Percentiles rank a stretch among this genome's conserved stretches.
Evolutionary conservation across 2,329 filamentous ascomycete species (phyloP).

Genomic region (Colletotrichum agaves): DNA sequence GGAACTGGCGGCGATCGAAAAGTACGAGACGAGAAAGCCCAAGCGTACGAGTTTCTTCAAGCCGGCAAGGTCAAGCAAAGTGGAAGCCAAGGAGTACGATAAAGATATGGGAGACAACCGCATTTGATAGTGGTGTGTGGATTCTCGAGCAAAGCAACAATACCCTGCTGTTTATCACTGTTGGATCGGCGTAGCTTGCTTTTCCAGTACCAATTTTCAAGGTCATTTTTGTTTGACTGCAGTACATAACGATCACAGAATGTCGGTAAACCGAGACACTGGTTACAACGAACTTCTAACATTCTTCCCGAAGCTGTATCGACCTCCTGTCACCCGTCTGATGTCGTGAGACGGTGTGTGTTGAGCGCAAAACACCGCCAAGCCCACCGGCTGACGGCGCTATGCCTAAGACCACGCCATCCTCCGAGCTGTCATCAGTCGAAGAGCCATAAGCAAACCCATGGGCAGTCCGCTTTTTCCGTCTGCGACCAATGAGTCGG

Average conservation of each 20-base stretch:
- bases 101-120: not conserved
- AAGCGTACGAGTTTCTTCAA: not conserved
- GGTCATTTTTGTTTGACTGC: not conserved
- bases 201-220: not conserved
- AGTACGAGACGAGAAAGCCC: slow-evolving; percentile 4
- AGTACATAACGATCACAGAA: slow-evolving; percentile 3
- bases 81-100: not conserved
- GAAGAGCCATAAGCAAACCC: not conserved
- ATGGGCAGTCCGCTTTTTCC: not conserved
- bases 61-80: not conserved
- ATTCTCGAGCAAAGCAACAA: no score
- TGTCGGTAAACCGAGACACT: not conserved
- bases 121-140: not conserved
- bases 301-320: not conserved
- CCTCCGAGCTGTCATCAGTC: not conserved
- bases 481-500: not conserved
- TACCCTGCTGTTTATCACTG: not conserved
- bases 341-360: no score
- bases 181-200: not conserved
- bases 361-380: not conserved
- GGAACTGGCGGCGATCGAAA: slow-evolving; percentile 12
- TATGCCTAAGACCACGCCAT: not conserved
- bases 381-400: not conserved
- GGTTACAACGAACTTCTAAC: not conserved
- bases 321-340: not conserved